Conservation (phyloP, 106 monocot genomes). For the Xerophyta viscosa region DNA sequence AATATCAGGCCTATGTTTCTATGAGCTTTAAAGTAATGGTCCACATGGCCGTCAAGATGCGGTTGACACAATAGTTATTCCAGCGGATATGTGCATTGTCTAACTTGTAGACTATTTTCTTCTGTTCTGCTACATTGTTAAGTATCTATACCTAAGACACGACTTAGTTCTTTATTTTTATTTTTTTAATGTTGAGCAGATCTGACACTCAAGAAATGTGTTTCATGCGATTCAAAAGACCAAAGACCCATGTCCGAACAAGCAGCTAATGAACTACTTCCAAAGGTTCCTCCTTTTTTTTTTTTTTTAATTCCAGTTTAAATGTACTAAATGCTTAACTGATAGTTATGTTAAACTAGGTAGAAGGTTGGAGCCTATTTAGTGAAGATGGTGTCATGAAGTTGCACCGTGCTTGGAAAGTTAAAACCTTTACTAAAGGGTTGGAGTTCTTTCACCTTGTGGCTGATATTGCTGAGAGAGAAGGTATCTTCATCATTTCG, state of each 20-base stretch:
- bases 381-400: slow-evolving; percentile 56
- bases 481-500: no score
- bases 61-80: no score
- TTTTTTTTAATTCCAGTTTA: no score
- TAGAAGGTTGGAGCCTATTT: slow-evolving; percentile 61
- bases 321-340: no score
- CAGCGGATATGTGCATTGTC: no score
- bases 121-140: not conserved
- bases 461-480: slow-evolving; percentile 82
- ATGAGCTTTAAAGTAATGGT: no score
- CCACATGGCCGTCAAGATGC: no score
- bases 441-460: slow-evolving; percentile 87
- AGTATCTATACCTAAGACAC: not conserved
- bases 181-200: slow-evolving; percentile 31
- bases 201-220: slow-evolving; percentile 65
- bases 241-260: slow-evolving; percentile 54
- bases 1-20: no score
- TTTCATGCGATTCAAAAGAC: slow-evolving; percentile 80
- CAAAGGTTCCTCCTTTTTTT: slow-evolving; percentile 30
- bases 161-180: not conserved
- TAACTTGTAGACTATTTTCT: no score
- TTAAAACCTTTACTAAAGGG: slow-evolving; percentile 83
- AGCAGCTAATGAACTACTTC: slow-evolving; percentile 65
- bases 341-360: no score
- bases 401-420: slow-evolving; percentile 74